phyloP scores from a whole-genome alignment of 2,329 filamentous ascomycete species.

The Colletotrichum sp. region DNA sequence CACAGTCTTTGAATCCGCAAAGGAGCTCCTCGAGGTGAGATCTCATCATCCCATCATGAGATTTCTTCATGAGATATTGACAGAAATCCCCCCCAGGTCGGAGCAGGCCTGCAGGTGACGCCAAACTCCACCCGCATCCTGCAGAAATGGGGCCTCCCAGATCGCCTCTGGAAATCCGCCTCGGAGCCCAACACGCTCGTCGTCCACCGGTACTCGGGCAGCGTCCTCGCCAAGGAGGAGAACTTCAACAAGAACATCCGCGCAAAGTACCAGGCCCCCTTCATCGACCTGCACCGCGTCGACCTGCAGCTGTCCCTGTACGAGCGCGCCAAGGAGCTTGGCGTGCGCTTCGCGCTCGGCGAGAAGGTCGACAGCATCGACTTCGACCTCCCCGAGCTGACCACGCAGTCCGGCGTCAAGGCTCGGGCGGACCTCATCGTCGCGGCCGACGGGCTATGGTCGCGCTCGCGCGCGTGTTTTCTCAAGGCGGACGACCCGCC shows the following conservation, averaged over 20 bases:
- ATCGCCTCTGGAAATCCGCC: constrained; percentile 41
- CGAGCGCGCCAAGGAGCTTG: constrained; percentile 55
- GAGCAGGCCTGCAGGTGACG: constrained; percentile 59
- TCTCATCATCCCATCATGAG: background rate
- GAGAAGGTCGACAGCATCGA: constrained; percentile 52
- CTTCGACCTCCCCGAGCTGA: constrained; percentile 48
- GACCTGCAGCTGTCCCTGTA: constrained; percentile 63
- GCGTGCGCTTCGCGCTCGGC: constrained; percentile 54
- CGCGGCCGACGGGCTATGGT: constrained; percentile 70
- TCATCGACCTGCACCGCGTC: constrained; percentile 65
- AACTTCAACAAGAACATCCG: constrained; percentile 59
- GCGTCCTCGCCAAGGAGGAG: constrained; percentile 53
- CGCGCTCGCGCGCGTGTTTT: constrained; percentile 55
- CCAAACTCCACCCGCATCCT: constrained; percentile 56
- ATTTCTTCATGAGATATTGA: background rate
- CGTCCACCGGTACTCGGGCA: constrained; percentile 58
- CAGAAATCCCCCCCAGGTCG: constrained; percentile 41
- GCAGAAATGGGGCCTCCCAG: constrained; percentile 53
- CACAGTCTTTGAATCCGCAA: constrained; percentile 45
- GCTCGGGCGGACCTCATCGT: constrained; percentile 62
- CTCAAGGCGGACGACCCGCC: constrained; percentile 52
- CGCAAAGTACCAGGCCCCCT: constrained; percentile 60
- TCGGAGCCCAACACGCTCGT: constrained; percentile 51
- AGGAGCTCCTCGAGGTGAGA: constrained; percentile 41
- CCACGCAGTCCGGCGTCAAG: constrained; percentile 38